Percentiles rank a stretch among this genome's conserved stretches.
Evolutionary conservation across 2,329 filamentous ascomycete genomes (phyloP).

Genomic region (Claviceps spartinae): DNA sequence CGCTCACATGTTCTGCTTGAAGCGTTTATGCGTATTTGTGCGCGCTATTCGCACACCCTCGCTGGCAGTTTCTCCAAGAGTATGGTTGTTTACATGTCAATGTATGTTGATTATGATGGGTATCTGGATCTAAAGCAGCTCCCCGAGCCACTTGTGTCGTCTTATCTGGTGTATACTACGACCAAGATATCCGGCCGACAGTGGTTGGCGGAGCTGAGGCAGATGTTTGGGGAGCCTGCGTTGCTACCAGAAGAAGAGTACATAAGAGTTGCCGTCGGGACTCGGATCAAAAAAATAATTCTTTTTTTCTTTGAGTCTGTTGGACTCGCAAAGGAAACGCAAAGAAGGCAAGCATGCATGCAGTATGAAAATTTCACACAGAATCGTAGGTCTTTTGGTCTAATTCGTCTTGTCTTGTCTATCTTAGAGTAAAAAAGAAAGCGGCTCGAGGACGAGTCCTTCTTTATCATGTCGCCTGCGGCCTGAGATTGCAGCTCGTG

Average conservation of each 20-base stretch:
- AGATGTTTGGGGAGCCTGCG: not conserved
- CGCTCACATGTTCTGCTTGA: slow-evolving; percentile 1
- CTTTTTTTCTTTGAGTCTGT: not conserved
- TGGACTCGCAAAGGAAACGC: too few relatives aligned
- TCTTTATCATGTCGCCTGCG: too few relatives aligned
- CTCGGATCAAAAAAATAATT: not conserved
- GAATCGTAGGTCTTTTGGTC: too few relatives aligned
- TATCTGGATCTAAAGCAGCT: not conserved
- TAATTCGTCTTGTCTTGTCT: too few relatives aligned
- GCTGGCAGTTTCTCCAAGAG: not conserved
- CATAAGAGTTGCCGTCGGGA: too few relatives aligned
- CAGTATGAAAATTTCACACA: too few relatives aligned
- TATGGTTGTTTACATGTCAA: not conserved
- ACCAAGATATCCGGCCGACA: not conserved
- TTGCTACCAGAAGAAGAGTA: too few relatives aligned
- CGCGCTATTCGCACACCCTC: not conserved
- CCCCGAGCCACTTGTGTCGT: slow-evolving; percentile 1
- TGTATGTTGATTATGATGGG: slow-evolving; percentile 2
- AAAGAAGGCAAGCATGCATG: too few relatives aligned
- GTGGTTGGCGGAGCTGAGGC: not conserved
- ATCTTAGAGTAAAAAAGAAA: too few relatives aligned
- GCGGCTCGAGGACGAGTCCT: too few relatives aligned
- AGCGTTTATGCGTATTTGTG: not conserved
- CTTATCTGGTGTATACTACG: not conserved
- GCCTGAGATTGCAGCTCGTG: too few relatives aligned